phyloP scores from a whole-genome alignment of 495 filamentous ascomycete genomes.

The Staphylotrichum longicolle region DNA sequence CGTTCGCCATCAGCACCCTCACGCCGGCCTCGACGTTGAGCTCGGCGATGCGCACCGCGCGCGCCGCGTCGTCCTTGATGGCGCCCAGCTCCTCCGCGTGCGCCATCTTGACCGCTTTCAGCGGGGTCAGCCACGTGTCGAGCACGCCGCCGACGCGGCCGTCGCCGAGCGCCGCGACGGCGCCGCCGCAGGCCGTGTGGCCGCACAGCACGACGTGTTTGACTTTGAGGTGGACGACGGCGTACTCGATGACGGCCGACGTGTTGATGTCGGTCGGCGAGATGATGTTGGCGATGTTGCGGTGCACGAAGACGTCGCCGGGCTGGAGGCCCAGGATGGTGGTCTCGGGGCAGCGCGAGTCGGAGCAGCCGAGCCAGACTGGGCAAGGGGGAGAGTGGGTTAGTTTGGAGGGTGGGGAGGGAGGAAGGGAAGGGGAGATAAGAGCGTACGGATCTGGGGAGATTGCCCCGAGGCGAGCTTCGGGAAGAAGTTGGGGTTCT shows the following conservation, averaged over 20 bases:
- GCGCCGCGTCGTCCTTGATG: conserved; percentile 48
- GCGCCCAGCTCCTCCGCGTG: conserved; percentile 54
- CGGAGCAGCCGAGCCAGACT: conserved; percentile 91
- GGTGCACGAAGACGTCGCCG: conserved; percentile 89
- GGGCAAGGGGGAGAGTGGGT: not conserved
- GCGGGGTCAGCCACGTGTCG: conserved; percentile 76
- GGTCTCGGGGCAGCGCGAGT: conserved; percentile 85
- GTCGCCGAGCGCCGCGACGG: conserved; percentile 65
- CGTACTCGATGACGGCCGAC: conserved; percentile 77
- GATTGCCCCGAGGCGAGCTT: conserved; percentile 65
- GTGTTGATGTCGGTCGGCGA: conserved; percentile 74
- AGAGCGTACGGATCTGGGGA: conserved; percentile 62
- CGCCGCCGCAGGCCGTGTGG: conserved; percentile 79
- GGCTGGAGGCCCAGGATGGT: conserved; percentile 76
- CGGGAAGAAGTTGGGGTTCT: conserved; percentile 71
- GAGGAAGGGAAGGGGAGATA: not conserved
- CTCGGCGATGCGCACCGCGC: conserved; percentile 58
- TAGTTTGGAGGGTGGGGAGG: not conserved
- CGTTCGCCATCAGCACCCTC: conserved; percentile 59
- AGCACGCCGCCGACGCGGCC: conserved; percentile 67
- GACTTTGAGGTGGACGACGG: conserved; percentile 71
- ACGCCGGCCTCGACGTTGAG: conserved; percentile 68
- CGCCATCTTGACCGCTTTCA: conserved; percentile 58
- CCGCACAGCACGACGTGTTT: conserved; percentile 83
- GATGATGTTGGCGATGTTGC: conserved; percentile 91